Evolutionary conservation across 2,329 filamentous ascomycete species (phyloP).

Genomic region (Blastomyces gilchristii): DNA sequence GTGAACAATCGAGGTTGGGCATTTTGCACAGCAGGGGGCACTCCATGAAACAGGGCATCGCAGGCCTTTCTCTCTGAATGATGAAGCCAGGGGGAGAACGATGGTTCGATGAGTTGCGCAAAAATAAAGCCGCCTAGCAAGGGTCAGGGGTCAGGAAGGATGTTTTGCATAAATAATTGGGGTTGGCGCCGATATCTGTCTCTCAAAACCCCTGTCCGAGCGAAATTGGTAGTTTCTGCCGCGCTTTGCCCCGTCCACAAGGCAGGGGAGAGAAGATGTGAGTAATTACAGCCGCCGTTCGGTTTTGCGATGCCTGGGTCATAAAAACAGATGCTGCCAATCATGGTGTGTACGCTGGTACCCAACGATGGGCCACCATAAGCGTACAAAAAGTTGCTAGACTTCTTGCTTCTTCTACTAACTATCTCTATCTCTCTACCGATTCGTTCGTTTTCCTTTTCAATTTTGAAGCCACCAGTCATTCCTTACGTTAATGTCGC

Average conservation of each 20-base stretch:
- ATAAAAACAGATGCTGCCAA: neutral
- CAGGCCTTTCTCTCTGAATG: neutral
- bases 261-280: neutral
- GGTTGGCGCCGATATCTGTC: neutral
- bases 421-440: neutral
- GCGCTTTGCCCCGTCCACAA: no score
- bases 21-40: neutral
- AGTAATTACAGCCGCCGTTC: no score
- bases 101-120: neutral
- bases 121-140: neutral
- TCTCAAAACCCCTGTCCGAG: neutral
- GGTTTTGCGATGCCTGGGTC: neutral
- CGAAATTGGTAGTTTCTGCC: neutral
- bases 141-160: neutral
- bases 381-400: neutral
- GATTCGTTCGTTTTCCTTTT: neutral
- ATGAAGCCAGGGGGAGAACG: neutral
- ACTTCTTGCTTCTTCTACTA: neutral
- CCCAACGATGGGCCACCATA: neutral
- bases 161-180: constrained; percentile 1
- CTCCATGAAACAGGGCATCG: neutral
- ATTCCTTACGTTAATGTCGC: neutral
- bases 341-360: neutral
- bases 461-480: neutral
- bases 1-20: neutral